Percentiles rank a stretch among this genome's conserved stretches.
These are phyloP conservation scores for Manihot esculenta DNA, from an alignment of 441 rosid species.

Conservation along the genomic window DNA sequence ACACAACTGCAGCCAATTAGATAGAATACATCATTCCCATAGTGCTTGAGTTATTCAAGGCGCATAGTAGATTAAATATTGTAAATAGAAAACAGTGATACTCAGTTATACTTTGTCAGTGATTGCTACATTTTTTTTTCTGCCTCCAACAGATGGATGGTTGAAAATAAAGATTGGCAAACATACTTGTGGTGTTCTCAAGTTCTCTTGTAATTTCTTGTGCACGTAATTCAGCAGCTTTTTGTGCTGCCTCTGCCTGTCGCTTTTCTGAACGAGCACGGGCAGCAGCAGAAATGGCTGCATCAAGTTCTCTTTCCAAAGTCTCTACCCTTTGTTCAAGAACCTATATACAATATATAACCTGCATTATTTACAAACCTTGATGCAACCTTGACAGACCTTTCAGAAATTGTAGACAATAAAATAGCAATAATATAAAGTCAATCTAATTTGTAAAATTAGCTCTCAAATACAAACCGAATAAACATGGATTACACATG, in stretches of 20 bases:
- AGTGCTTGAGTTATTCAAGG: not conserved
- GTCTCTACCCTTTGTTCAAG: constrained; percentile 96
- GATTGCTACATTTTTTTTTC: not conserved
- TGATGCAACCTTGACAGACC: not conserved
- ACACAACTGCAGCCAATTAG: not conserved
- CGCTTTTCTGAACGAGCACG: constrained; percentile 85
- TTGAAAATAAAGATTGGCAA: not conserved
- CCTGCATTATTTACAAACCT: constrained; percentile 11
- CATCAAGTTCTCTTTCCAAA: constrained; percentile 89
- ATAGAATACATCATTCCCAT: not conserved
- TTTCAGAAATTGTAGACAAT: not conserved
- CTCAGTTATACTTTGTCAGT: not conserved
- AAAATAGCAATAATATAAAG: not conserved
- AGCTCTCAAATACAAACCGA: not conserved
- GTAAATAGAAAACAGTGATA: not conserved
- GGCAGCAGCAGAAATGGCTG: constrained; percentile 90
- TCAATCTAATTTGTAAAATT: not conserved
- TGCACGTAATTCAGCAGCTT: constrained; percentile 74
- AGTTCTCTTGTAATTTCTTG: constrained; percentile 80
- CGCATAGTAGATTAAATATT: not conserved
- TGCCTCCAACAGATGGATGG: not conserved
- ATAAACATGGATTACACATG: not conserved
- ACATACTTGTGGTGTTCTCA: constrained; percentile 91
- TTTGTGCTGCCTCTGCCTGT: constrained; percentile 88
- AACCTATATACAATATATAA: constrained; percentile 42